Evolutionary conservation across 441 rosid genomes (phyloP), one percentile per base, ranked within the genome.

Genomic region (Codiaeum variegatum): DNA sequence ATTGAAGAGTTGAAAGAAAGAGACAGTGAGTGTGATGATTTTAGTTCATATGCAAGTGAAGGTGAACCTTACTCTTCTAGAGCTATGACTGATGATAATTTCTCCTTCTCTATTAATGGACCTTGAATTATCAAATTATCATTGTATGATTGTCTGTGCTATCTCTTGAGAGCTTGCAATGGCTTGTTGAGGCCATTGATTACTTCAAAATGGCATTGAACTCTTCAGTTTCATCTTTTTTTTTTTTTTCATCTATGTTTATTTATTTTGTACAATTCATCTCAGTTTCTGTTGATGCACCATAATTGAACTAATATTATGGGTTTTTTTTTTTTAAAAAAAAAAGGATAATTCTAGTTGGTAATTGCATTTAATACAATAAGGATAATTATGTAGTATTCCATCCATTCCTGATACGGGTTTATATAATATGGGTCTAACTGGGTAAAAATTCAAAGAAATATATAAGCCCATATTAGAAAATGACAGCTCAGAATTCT

Each of bases 1-100:
- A 89, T 94, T 31, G 83, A 77, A 60, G 89, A 86, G 81, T 77
- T 79, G 83, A 85, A 80, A 77, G 95, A 87, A 82, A 86, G 77
- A 71, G 91, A 84, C 13, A 49, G 40, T 4, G 88, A 84, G 42
- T 75, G 13, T 28, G 93, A 88, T 51, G 87, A 88, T 26, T 78
- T 62, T 51, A 88, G 90, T 62, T 88, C 97, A 0, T 80, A 75
- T 46, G 88, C 74, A 38, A 86, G 93, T 71, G 97, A 87, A 28
- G 91, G 83, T 6, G 89, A 84, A 11, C 34, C 70, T 8, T 79
- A 83, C 78, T 88, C 88, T 66, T 88, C 94, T 7, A 86, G 84
- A 75, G 89, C 86, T 3, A 69, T 77, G 74, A 84, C 90, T 6
- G 97, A 85, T 0, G 97, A 85, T 1, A 86, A 77, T 36, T 85